A percentile compares a stretch with the other conserved stretches of the same genome.
These are phyloP conservation scores for Carnegiea gigantea DNA, from an alignment of 179 eudicot species.

Conservation along the genomic window DNA sequence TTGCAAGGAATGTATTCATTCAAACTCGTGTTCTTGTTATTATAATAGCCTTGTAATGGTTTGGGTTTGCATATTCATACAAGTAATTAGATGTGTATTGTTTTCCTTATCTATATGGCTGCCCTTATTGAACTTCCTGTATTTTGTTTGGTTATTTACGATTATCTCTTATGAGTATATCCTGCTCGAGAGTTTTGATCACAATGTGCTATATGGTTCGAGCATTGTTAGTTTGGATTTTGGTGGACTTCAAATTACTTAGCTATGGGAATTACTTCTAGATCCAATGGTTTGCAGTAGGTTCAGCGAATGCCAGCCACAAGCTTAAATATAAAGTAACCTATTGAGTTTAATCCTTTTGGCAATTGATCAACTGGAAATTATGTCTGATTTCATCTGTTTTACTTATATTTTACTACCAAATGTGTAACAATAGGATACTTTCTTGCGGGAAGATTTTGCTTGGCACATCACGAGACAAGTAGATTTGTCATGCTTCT, in stretches of 20 bases:
- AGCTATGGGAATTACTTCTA: not conserved
- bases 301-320: not conserved
- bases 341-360: slow-evolving; percentile 21
- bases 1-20: no score
- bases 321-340: no score
- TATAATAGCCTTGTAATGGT: no score
- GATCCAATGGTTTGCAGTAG: not conserved
- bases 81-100: slow-evolving; percentile 37
- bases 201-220: not conserved
- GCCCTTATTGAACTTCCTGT: not conserved
- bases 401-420: slow-evolving; percentile 12
- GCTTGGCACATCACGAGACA: not conserved
- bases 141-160: not conserved
- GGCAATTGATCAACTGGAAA: slow-evolving; percentile 31
- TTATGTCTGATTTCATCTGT: slow-evolving; percentile 24
- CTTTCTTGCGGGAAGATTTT: slow-evolving; percentile 11
- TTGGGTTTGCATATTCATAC: slow-evolving; percentile 33
- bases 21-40: no score
- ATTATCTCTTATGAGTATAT: not conserved
- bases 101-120: not conserved
- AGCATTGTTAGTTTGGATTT: not conserved
- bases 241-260: not conserved
- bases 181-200: not conserved
- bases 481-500: not conserved
- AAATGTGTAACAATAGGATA: slow-evolving; percentile 20